Percentiles rank a stretch among this genome's conserved stretches.
Evolutionary conservation across 441 rosid genomes (phyloP).

Genomic region (Iberis amara): DNA sequence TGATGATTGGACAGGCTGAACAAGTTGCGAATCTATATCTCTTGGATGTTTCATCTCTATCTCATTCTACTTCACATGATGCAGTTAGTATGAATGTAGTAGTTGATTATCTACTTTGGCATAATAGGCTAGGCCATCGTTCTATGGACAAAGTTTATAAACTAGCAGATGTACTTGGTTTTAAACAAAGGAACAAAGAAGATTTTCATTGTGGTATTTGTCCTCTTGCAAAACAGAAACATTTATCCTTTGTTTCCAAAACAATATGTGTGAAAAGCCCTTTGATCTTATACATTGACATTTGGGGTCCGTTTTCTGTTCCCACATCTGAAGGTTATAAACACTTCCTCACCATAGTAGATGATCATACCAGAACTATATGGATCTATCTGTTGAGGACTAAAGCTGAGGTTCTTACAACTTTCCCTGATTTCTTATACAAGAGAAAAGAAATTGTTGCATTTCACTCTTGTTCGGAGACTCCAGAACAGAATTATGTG

Average conservation of each 20-base stretch:
- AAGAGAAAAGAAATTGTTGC: neutral
- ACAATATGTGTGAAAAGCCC: neutral
- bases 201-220: neutral
- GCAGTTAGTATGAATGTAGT: no score
- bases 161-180: neutral
- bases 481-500: no score
- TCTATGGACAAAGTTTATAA: no score
- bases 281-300: neutral
- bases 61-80: no score
- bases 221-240: neutral
- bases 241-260: neutral
- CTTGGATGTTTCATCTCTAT: no score
- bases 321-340: neutral
- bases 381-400: neutral
- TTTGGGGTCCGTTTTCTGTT: neutral
- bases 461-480: no score
- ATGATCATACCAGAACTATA: neutral
- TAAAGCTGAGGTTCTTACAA: neutral
- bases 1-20: no score
- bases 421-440: neutral
- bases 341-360: neutral
- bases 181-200: neutral
- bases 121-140: no score
- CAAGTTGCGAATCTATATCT: no score
- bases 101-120: no score